Conservation (phyloP, 78 protist genomes). For the Salpingoeca rosetta region DNA sequence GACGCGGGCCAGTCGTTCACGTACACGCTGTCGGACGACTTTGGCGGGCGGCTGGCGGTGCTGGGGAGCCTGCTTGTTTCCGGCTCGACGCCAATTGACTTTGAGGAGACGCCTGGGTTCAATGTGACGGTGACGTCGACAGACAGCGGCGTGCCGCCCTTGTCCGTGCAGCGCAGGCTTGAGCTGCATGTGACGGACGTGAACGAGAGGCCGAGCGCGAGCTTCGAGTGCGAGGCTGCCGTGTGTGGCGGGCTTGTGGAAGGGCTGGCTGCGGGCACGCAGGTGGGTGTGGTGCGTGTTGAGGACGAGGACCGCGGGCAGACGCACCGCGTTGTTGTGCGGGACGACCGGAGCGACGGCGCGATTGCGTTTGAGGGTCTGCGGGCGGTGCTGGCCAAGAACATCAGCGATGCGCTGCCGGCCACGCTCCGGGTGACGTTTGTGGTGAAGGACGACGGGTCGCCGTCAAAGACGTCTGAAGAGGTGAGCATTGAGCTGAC, state of each 20-base stretch:
- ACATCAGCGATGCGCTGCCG: too few relatives aligned
- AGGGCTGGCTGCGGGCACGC: neutral
- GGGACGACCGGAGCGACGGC: neutral
- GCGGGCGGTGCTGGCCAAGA: neutral
- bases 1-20: neutral
- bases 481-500: neutral
- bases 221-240: neutral
- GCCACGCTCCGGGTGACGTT: neutral
- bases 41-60: neutral
- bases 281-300: neutral
- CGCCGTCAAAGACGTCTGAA: neutral
- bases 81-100: neutral
- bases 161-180: neutral
- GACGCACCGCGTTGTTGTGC: neutral
- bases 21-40: neutral
- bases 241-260: neutral
- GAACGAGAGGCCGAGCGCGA: neutral
- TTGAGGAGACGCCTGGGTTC: neutral
- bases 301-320: neutral
- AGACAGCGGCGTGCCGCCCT: neutral
- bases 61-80: neutral
- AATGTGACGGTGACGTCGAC: neutral
- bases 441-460: neutral
- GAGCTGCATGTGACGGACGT: neutral
- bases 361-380: neutral